Evolutionary conservation across 352 stramenopile species (phyloP), one percentile per base, ranked within the genome.

Genomic region (Phytophthora foliorum): DNA sequence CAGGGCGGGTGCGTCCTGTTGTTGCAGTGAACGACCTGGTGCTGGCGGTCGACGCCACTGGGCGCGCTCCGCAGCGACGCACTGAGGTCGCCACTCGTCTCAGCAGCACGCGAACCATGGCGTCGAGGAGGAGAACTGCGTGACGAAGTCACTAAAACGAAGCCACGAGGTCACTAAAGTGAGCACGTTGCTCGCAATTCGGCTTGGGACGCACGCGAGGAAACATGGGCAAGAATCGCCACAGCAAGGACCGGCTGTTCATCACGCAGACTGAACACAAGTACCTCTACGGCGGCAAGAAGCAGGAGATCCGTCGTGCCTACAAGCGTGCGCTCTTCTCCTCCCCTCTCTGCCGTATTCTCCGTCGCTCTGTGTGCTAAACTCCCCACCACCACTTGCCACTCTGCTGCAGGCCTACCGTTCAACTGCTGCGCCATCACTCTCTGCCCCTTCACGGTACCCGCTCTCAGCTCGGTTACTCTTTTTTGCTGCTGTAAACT

Each of bases 381-480:
- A 17, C 6, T 11, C 14, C 31, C 9, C 6, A 24, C 16, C 25
- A 7, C 25, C 44, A n/a, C 24, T 45, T 38, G 24, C 21, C 19
- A 27, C 21, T 38, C 6, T 57, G 21, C 21, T 24, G 31, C 68
- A 92, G 90, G 91, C 13, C 79, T 99, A 27, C 96, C 97, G 34
- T 99, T 99, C 79, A 95, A 99, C 69, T 99, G 97, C 84, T 99
- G 98, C 74, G 95, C 98, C 22, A 94, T 99, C 67, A 98, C 92
- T 3, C 84, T 99, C 46, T 93, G 77, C 19, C 92, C 93, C 17
- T 98, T 90, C 79, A 88, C 73, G 60, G 92, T 93, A 67, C 57
- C 62, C 42, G 19, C 16, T 54, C 38, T 24, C 7, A 24, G 0
- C 29, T 34, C 29, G 5, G 2, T 34, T 8, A 6, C 29, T 34